These are phyloP conservation scores for Xerocomellus chrysenteron DNA, from an alignment of 768 basidiomycete species.

Conservation along the genomic window DNA sequence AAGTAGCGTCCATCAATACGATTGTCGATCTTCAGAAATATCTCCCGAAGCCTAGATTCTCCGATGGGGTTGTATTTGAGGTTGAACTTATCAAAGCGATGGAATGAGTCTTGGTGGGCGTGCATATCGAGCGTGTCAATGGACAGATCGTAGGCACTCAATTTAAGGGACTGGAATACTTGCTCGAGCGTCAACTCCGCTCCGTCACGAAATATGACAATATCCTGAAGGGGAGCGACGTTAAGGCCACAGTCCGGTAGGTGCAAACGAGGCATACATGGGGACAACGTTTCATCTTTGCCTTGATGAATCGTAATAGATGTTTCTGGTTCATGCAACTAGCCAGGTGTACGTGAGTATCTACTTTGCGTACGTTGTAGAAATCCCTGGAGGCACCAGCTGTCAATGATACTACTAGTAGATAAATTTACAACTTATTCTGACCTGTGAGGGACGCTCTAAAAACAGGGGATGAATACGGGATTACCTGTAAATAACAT, in stretches of 20 bases:
- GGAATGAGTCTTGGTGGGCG: conserved; percentile 96
- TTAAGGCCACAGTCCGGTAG: neutral
- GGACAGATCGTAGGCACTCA: conserved; percentile 96
- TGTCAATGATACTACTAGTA: conserved; percentile 1
- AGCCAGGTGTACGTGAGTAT: conserved; percentile 98
- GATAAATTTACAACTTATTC: neutral
- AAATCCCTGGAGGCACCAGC: conserved; percentile 69
- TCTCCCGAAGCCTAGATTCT: conserved; percentile 91
- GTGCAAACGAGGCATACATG: conserved; percentile 46
- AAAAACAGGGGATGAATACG: conserved; percentile 7
- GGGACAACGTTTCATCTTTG: conserved; percentile 91
- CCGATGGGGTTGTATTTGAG: conserved; percentile 97
- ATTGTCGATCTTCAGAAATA: conserved; percentile 98
- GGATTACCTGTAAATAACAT: neutral
- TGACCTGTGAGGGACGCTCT: conserved; percentile 36
- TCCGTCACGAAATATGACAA: conserved; percentile 94
- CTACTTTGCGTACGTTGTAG: conserved; percentile 97
- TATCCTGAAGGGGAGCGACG: conserved; percentile 57
- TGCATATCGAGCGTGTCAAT: conserved; percentile 99
- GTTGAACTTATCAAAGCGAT: conserved; percentile 98
- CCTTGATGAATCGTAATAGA: conserved; percentile 95
- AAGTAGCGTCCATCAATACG: conserved; percentile 89
- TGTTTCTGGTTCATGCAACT: conserved; percentile 99
- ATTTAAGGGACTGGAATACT: conserved; percentile 94
- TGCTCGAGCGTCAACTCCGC: conserved; percentile 83